phyloP scores from a whole-genome alignment of 2,329 filamentous ascomycete species.

The Botryotinia calthae region DNA sequence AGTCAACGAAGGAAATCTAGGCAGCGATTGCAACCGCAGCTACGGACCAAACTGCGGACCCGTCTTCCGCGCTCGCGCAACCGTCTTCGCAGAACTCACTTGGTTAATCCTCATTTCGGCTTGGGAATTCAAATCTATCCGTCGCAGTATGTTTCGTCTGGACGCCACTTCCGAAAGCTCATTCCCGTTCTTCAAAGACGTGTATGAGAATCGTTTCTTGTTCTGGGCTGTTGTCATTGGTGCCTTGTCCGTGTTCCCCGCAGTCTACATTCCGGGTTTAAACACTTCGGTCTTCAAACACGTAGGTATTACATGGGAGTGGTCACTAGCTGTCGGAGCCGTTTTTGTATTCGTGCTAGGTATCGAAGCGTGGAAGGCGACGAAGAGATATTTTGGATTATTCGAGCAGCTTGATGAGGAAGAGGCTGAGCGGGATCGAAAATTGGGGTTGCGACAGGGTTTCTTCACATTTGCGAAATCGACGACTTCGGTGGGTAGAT shows the following conservation, averaged over 20 bases:
- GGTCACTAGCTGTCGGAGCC: slow-evolving; percentile 63
- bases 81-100: slow-evolving; percentile 70
- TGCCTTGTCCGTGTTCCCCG: slow-evolving; percentile 56
- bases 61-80: slow-evolving; percentile 69
- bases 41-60: slow-evolving; percentile 56
- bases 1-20: slow-evolving; percentile 55
- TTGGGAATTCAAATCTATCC: slow-evolving; percentile 74
- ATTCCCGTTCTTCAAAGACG: slow-evolving; percentile 62
- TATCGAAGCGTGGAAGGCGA: slow-evolving; percentile 65
- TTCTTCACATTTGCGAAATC: slow-evolving; percentile 10
- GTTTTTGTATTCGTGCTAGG: slow-evolving; percentile 61
- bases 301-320: slow-evolving; percentile 64
- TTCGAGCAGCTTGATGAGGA: slow-evolving; percentile 7
- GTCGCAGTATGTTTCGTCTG: slow-evolving; percentile 73
- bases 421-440: neutral
- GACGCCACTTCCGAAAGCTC: slow-evolving; percentile 59
- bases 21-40: slow-evolving; percentile 57
- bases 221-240: slow-evolving; percentile 63
- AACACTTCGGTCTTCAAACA: slow-evolving; percentile 67
- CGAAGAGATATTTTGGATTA: slow-evolving; percentile 48
- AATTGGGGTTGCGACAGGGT: slow-evolving; percentile 7
- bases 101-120: slow-evolving; percentile 76
- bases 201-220: slow-evolving; percentile 71
- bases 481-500: neutral
- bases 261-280: slow-evolving; percentile 66